Conservation (phyloP, 1,139 yeast genomes). For the Pichia sp. region DNA sequence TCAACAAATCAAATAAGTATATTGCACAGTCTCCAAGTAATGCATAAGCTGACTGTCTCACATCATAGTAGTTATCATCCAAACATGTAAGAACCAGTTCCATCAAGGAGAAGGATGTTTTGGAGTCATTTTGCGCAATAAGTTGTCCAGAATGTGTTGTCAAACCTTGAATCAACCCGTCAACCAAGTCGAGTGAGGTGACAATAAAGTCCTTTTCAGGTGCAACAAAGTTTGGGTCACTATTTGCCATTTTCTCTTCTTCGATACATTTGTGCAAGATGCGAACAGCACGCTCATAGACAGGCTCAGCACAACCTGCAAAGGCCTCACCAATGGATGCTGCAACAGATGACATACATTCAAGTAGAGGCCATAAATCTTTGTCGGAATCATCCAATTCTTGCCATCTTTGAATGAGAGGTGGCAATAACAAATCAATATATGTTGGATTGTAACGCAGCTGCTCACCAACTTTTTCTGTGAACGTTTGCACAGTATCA, state of each 20-base stretch:
- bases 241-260: conserved; percentile 58
- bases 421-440: conserved; percentile 66
- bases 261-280: conserved; percentile 68
- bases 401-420: conserved; percentile 78
- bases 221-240: conserved; percentile 64
- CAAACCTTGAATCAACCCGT: conserved; percentile 89
- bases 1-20: conserved; percentile 48
- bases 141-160: conserved; percentile 60
- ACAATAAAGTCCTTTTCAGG: conserved; percentile 92
- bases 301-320: conserved; percentile 86
- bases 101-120: conserved; percentile 43
- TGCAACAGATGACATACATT: conserved; percentile 89
- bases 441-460: conserved; percentile 50
- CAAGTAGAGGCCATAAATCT: conserved; percentile 86
- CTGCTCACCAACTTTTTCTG: conserved; percentile 66
- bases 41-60: conserved; percentile 89
- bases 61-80: conserved; percentile 76
- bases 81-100: conserved; percentile 66
- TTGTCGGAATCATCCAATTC: conserved; percentile 67
- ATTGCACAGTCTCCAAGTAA: conserved; percentile 83
- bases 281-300: conserved; percentile 73
- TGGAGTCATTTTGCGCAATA: conserved; percentile 37
- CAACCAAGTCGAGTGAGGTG: conserved; percentile 82
- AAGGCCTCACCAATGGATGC: conserved; percentile 80
- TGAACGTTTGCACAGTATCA: conserved; percentile 90